A percentile compares a stretch with the other conserved stretches of the same genome.
phyloP scores from a whole-genome alignment of 306 rosid genomes.

The Prunus persica region Prunus_persica_NCBIv2 NC_034014.1:309001-309500 shows the following conservation, averaged over 20 bases:
- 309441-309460: constrained; percentile 59
- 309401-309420: constrained; percentile 99
- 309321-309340: constrained; percentile 95
- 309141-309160: background rate
- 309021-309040: constrained; percentile 91
- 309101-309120: constrained; percentile 93
- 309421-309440: constrained; percentile 91
- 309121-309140: constrained; percentile 79
- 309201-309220: constrained; percentile 73
- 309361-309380: constrained; percentile 93
- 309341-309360: constrained; percentile 98
- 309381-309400: constrained; percentile 99
- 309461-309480: background rate
- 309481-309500: background rate
- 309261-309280: constrained; percentile 91
- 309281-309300: constrained; percentile 83
- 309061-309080: constrained; percentile 96
- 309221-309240: constrained; percentile 93
- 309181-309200: background rate
- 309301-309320: constrained; percentile 93
- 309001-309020: constrained; percentile 98
- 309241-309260: constrained; percentile 88
- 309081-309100: constrained; percentile 98
- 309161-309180: background rate
- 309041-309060: constrained; percentile 99